Conservation (phyloP, 2,329 filamentous ascomycete genomes). For the Penicillium frequentans region DNA sequence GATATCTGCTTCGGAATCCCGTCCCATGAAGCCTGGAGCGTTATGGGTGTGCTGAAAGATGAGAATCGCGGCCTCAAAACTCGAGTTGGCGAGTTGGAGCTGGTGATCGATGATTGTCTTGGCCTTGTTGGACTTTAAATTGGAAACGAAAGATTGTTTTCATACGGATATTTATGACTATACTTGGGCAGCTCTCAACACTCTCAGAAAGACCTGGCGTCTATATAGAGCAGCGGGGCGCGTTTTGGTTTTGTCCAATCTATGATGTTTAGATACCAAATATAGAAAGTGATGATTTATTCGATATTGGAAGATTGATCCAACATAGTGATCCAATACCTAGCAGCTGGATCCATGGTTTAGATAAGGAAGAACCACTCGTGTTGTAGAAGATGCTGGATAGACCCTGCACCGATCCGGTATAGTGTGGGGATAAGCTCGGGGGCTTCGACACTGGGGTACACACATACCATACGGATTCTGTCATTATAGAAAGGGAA, state of each 20-base stretch:
- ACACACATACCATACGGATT: neutral
- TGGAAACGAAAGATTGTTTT: neutral
- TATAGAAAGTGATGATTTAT: neutral
- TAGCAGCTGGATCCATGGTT: too few relatives aligned
- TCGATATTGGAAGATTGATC: neutral
- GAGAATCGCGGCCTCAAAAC: constrained; percentile 57
- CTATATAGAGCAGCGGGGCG: constrained; percentile 11
- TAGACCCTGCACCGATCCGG: neutral
- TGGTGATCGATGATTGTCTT: constrained; percentile 57
- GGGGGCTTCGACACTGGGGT: constrained; percentile 12
- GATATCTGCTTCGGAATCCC: constrained; percentile 42
- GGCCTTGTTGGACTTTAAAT: constrained; percentile 48
- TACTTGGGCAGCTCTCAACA: constrained; percentile 2
- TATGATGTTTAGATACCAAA: neutral
- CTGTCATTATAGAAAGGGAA: neutral
- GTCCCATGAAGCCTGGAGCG: constrained; percentile 53
- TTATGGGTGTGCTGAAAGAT: constrained; percentile 52
- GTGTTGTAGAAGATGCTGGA: neutral
- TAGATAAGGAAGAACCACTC: neutral
- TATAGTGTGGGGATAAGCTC: constrained; percentile 22
- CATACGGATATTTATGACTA: neutral
- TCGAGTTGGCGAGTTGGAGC: constrained; percentile 55
- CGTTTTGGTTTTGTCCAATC: neutral
- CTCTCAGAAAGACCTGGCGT: constrained; percentile 11
- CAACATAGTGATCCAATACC: too few relatives aligned